Evolutionary conservation across 139 green algal genomes (phyloP).

Genomic region (Trebouxia sp.): DNA sequence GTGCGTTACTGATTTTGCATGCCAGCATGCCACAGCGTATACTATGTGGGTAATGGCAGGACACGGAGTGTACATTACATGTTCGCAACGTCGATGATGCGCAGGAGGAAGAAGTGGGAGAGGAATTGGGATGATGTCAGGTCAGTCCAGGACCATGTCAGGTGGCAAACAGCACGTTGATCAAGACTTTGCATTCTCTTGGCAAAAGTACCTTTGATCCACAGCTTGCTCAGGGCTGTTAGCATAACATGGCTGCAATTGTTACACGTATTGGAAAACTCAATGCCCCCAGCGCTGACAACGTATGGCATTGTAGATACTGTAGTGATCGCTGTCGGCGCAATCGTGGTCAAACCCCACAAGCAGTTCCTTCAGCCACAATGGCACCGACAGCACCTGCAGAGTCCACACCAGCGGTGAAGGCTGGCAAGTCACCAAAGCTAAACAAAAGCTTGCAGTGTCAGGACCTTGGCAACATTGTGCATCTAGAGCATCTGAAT

Average conservation of each 20-base stretch:
- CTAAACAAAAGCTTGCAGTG: not conserved
- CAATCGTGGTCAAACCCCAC: not conserved
- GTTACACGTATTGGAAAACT: not conserved
- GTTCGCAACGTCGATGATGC: not conserved
- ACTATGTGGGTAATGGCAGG: not conserved
- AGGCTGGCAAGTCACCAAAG: not conserved
- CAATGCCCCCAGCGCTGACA: not conserved
- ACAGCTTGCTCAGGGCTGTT: not conserved
- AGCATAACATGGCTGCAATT: not conserved
- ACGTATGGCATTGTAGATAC: not conserved
- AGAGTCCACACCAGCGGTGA: not conserved
- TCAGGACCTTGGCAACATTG: slow-evolving; percentile 26
- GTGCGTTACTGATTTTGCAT: slow-evolving; percentile 16
- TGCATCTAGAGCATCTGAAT: slow-evolving; percentile 22
- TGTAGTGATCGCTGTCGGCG: slow-evolving; percentile 6
- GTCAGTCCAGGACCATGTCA: not conserved
- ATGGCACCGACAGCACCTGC: slow-evolving; percentile 5
- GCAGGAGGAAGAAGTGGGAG: slow-evolving; percentile 27
- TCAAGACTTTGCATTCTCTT: not conserved
- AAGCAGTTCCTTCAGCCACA: not conserved
- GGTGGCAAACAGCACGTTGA: too few species aligned
- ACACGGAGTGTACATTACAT: not conserved
- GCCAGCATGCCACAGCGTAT: not conserved
- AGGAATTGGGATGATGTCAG: slow-evolving; percentile 16
- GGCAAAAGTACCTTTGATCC: too few species aligned